Evolutionary conservation across 768 basidiomycete genomes (phyloP), one percentile per base, ranked within the genome.

Genomic region (Xerocomellus intermedius): DNA sequence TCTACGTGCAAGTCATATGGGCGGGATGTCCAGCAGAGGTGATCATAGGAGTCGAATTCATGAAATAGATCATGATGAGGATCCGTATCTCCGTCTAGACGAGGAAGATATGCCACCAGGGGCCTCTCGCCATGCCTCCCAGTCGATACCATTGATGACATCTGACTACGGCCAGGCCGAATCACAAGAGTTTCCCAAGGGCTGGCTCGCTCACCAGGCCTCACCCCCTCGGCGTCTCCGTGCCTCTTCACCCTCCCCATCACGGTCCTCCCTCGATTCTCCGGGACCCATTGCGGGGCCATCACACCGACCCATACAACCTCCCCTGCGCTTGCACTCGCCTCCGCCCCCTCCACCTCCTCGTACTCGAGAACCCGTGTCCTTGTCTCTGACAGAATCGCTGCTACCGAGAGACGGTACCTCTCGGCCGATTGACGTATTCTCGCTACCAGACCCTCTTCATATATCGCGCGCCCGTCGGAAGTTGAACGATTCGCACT

Each of bases 131-230:
- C 69, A 73, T 35, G 71, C 71, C 17, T 63, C 72, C 32, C 71
- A 70, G 57, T 75, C 69, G 19, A 59, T 72, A 46, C 76, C 72
- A 2, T 52, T 80, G 41, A 69, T 80, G 48, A 69, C 65, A 35
- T 68, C 70, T 1, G 57, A 69, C 59, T 66, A 72, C 28, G 63
- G 64, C 24, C 69, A 63, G 30, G 66, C 74, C 7, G 71, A 72
- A 38, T 77, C 76, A 22, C 73, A 82, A 68, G 67, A 72, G 4
- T 75, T 71, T 53, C 75, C 75, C 39, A 74, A 75, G 51, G 76
- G 85, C 21, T 90, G 87, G 89, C 74, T 90, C 7, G 89, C 89
- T 35, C 89, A 89, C 67, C 78, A 87, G 52, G 81, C 84, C n/a
- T 81, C 84, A 36, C 86, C 86, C 10, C 80, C 86, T 42, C 69